A percentile compares a stretch with the other conserved stretches of the same genome.
These are phyloP conservation scores for Aspergillus panamensis DNA, from an alignment of 495 filamentous ascomycete species.

Conservation along the genomic window DNA sequence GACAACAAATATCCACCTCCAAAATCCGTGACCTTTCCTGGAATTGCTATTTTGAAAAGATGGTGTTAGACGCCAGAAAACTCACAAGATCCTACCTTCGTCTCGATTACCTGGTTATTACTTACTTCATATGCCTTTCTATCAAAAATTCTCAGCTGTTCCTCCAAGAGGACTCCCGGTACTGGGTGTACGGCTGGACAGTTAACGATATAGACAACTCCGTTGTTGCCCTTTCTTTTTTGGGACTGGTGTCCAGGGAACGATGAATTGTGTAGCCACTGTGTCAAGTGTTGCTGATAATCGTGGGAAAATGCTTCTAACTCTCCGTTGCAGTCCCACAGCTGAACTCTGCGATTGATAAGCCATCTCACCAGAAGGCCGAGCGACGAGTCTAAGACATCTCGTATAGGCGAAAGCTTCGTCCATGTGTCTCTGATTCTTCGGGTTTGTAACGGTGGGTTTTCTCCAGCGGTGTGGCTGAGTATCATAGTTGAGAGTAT, in stretches of 20 bases:
- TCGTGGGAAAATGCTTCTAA: slow-evolving; percentile 27
- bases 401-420: slow-evolving; percentile 15
- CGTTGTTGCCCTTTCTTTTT: slow-evolving; percentile 6
- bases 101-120: not conserved
- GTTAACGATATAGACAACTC: slow-evolving; percentile 25
- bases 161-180: slow-evolving; percentile 22
- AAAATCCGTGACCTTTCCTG: slow-evolving; percentile 21
- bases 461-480: slow-evolving; percentile 18
- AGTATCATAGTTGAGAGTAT: slow-evolving; percentile 21
- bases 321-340: slow-evolving; percentile 32
- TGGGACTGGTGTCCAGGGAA: slow-evolving; percentile 3
- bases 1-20: slow-evolving; percentile 21
- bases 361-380: slow-evolving; percentile 26
- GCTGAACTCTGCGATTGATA: slow-evolving; percentile 29
- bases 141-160: slow-evolving; percentile 21
- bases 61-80: not conserved
- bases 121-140: slow-evolving; percentile 25
- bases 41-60: slow-evolving; percentile 15
- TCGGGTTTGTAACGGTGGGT: slow-evolving; percentile 22
- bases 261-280: slow-evolving; percentile 28
- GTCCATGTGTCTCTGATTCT: slow-evolving; percentile 24
- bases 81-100: not conserved
- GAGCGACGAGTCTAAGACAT: slow-evolving; percentile 16
- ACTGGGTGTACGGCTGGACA: slow-evolving; percentile 27
- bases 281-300: slow-evolving; percentile 26